A percentile compares a stretch with the other conserved stretches of the same genome.
These are phyloP conservation scores for Leptographium galeiforme DNA, from an alignment of 2,329 filamentous ascomycete genomes.

Conservation along the genomic window DNA sequence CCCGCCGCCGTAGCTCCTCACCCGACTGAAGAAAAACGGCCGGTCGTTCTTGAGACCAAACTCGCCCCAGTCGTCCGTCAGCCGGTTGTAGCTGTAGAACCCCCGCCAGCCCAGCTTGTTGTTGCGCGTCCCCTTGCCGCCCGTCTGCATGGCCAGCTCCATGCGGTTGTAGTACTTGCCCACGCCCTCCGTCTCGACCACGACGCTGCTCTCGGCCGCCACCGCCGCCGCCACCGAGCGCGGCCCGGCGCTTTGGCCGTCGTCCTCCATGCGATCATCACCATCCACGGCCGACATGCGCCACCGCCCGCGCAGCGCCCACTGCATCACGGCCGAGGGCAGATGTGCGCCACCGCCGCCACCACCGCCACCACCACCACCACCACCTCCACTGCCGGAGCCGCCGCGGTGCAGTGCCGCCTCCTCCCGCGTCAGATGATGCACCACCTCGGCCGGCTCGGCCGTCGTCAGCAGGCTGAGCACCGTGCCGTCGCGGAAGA, in stretches of 20 bases:
- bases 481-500: conserved; percentile 78
- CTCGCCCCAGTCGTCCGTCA: conserved; percentile 83
- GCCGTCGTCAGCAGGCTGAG: conserved; percentile 69
- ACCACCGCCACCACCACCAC: too few relatives aligned
- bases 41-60: conserved; percentile 55
- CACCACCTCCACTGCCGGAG: conserved; percentile 1
- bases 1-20: conserved; percentile 37
- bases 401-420: conserved; percentile 33
- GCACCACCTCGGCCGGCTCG: conserved; percentile 79
- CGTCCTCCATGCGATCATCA: conserved; percentile 13
- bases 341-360: conserved; percentile 19
- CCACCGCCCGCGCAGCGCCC: conserved; percentile 48
- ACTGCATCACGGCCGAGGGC: conserved; percentile 47
- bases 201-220: conserved; percentile 52
- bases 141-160: conserved; percentile 57
- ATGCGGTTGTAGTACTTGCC: conserved; percentile 77
- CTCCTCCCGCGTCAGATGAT: conserved; percentile 62
- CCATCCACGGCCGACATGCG: conserved; percentile 24
- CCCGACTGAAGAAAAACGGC: conserved; percentile 54
- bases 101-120: conserved; percentile 82
- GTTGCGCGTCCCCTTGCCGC: conserved; percentile 53
- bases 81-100: conserved; percentile 79
- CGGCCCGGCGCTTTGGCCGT: conserved; percentile 7
- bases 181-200: conserved; percentile 78
- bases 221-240: conserved; percentile 13